phyloP scores from a whole-genome alignment of 2,329 filamentous ascomycete species.

The Fusarium sp. region DNA sequence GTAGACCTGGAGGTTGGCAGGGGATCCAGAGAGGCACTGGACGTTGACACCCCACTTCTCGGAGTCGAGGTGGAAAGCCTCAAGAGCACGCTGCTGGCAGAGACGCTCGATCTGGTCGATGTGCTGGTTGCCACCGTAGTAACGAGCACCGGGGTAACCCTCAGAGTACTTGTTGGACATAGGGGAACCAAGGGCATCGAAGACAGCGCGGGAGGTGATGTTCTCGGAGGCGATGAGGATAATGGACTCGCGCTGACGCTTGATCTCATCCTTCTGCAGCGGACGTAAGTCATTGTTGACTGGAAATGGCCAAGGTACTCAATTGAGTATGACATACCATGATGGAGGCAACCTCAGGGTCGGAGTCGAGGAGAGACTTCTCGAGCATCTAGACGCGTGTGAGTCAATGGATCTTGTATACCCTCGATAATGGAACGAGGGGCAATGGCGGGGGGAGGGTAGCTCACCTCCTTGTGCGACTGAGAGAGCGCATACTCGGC shows the following conservation, averaged over 20 bases:
- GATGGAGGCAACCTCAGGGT: slow-evolving; percentile 94
- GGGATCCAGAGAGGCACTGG: slow-evolving; percentile 90
- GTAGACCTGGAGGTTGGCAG: slow-evolving; percentile 98
- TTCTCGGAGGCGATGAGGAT: slow-evolving; percentile 99
- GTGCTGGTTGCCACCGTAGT: slow-evolving; percentile 99
- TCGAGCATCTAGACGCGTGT: slow-evolving; percentile 80
- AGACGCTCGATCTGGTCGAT: slow-evolving; percentile 96
- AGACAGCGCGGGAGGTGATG: slow-evolving; percentile 97
- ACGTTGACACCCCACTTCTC: slow-evolving; percentile 99
- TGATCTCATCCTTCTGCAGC: slow-evolving; percentile 84
- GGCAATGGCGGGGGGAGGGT: slow-evolving; percentile 38
- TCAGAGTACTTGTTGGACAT: slow-evolving; percentile 99
- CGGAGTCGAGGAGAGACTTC: slow-evolving; percentile 89
- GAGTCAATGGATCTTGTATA: slow-evolving; percentile 25
- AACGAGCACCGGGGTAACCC: slow-evolving; percentile 96
- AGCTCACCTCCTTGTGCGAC: slow-evolving; percentile 64
- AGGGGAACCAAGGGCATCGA: slow-evolving; percentile 93
- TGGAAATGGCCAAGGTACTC: neutral
- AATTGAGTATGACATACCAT: slow-evolving; percentile 73
- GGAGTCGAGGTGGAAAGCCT: slow-evolving; percentile 86
- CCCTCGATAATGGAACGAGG: slow-evolving; percentile 2
- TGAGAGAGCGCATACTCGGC: slow-evolving; percentile 64
- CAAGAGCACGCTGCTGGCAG: slow-evolving; percentile 92
- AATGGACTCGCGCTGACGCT: slow-evolving; percentile 98
- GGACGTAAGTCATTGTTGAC: slow-evolving; percentile 45